Evolutionary conservation across 1,139 yeast species (phyloP), one percentile per base, ranked within the genome.

Genomic region (Geotrichum reessii): DNA sequence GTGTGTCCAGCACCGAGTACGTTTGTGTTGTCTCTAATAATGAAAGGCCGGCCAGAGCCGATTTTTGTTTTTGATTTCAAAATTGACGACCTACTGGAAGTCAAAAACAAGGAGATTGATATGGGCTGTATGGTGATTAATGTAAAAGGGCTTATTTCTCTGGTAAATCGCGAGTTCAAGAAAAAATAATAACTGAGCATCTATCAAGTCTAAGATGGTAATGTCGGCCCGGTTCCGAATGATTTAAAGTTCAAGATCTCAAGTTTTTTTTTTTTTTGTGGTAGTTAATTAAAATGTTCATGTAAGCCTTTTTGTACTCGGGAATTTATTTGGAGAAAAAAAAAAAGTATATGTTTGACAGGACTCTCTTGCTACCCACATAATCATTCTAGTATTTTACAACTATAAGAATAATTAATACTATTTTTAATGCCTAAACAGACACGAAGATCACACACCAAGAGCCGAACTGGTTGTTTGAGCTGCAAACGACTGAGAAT

Each of bases 1-100:
- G 69, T 71, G 1, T 69, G 73, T 8, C 75, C 76, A 0, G 64
- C 69, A 1, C 74, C 75, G 0, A 75, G 75, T 21, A 72, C 74
- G 1, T 73, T 70, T 66, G 74, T 72, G 44, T 63, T 74, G n/a
- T 67, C 73, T 3, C 59, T 73, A 53, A 63, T 67, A 50, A 64
- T 70, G 65, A 72, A 72, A 58, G 74, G 74, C 22, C 59, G 74
- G 31, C 63, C 65, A 37, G 68, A 68, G 50, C 69, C 74, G 21
- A 57, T 73, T 53, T 58, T 69, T 62, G 61, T 67, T 44, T 61
- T 73, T 49, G 74, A 72, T 55, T 62, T 73, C 57, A 71, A 71
- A 62, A 64, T 73, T 22, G 76, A 73, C 53, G 76, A 73, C 58
- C 61, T 73, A 42, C 63, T 73, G 48, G 76, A 73, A 61, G 63